phyloP scores from a whole-genome alignment of 2,329 filamentous ascomycete species.

The Cladophialophora carrionii region DNA sequence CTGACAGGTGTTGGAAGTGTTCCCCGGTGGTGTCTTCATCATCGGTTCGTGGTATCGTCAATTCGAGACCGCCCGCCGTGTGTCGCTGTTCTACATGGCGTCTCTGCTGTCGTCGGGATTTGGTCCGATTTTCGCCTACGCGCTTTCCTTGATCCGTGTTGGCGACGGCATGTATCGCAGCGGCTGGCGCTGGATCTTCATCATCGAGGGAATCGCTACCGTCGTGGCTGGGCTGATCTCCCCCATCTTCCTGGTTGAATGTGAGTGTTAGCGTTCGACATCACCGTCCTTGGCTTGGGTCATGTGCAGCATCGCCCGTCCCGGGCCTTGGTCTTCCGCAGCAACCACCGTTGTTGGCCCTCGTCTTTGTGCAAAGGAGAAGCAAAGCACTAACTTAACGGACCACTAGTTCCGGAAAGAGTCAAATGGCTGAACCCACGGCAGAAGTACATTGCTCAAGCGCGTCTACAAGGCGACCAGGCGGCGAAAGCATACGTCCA shows the following conservation, averaged over 20 bases:
- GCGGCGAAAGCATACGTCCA: background rate
- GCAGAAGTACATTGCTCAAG: conserved; percentile 3
- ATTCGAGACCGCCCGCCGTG: background rate
- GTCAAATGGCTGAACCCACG: conserved; percentile 39
- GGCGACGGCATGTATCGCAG: conserved; percentile 40
- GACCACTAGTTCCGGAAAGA: conserved; percentile 41
- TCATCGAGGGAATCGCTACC: conserved; percentile 38
- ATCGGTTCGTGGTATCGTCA: conserved; percentile 25
- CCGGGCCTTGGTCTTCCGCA: too few relatives aligned
- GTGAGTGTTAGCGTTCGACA: too few relatives aligned
- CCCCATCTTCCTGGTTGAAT: conserved; percentile 41
- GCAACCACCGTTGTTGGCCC: conserved; percentile 32
- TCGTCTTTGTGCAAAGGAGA: conserved; percentile 33
- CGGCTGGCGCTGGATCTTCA: conserved; percentile 35
- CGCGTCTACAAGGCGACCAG: background rate
- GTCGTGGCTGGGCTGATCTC: conserved; percentile 37
- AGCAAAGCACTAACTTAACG: conserved; percentile 35
- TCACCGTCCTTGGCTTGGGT: too few relatives aligned
- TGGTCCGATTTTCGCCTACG: conserved; percentile 9
- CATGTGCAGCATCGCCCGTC: too few relatives aligned
- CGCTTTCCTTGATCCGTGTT: conserved; percentile 44
- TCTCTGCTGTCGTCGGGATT: background rate
- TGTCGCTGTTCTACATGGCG: conserved; percentile 4
- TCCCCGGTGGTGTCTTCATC: conserved; percentile 27
- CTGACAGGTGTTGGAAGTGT: conserved; percentile 9